Base-by-base conservation (phyloP, 331 rosid species). In the Phaseolus coccineus region DNA sequence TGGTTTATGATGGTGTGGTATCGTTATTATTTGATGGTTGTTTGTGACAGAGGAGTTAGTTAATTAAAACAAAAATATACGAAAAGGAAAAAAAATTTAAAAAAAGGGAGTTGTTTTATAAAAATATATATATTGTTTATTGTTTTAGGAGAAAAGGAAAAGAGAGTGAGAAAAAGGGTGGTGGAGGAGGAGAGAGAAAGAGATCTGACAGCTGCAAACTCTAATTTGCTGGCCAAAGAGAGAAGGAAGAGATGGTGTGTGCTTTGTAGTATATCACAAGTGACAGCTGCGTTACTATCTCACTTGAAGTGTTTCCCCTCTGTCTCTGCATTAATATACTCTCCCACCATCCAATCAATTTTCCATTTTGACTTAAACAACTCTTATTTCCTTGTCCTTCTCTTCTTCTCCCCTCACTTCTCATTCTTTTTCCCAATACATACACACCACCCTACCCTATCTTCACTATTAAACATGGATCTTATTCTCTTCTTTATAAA, bases 161-260 rank as follows among this genome's bases (percentile, higher is more conserved):
- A n/a, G 51, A 46, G 48, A 22, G 74, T 79, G 61, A 66, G 47
- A 79, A 30, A 72, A 10, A 4, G 58, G 44, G 73, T 46, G 51
- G 51, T 46, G 51, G 51, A 11, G 51, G 16, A 2, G 64, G 51
- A 46, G 51, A 46, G 42, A 14, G 42, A 50, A 27, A 47, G 71
- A 52, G 59, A 77, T 85, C 90, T 89, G 98, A 91, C 96, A 91
- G 92, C 56, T 87, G 91, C 97, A 82, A 90, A 91, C 90, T 77
- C 88, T 86, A 84, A 94, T 91, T 89, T 91, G 92, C 98, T 91
- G 96, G 91, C 87, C 66, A 53, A 53, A 52, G 27, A 89, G 76
- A 79, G 84, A 74, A 69, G 69, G 86, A 44, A 50, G 81, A 69
- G 77, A 79, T 59, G 81, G 74, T 62, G 85, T 76, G 87, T 85